Percentiles rank a stretch among this genome's conserved stretches.
phyloP scores from a whole-genome alignment of 768 basidiomycete species.

The Pseudohyphozyma bogoriensis region DNA sequence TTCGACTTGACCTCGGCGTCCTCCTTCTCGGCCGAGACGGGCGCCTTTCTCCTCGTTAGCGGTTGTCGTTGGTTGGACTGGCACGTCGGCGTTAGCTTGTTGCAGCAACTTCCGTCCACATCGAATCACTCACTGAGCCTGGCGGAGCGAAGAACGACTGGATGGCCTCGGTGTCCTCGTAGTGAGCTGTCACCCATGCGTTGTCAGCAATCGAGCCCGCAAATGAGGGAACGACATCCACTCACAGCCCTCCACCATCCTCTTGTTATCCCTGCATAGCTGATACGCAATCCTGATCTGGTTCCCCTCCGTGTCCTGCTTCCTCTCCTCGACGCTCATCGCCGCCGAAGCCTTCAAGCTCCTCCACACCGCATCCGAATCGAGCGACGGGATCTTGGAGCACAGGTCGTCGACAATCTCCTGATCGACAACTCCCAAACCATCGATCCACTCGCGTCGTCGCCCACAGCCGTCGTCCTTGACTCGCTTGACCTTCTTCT shows the following conservation, averaged over 20 bases:
- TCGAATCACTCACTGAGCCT: conserved; percentile 10
- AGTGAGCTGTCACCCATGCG: conserved; percentile 22
- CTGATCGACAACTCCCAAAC: conserved; percentile 82
- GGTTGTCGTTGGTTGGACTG: conserved; percentile 24
- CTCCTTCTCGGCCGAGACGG: conserved; percentile 7
- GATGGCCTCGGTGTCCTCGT: conserved; percentile 26
- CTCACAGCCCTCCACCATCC: conserved; percentile 75
- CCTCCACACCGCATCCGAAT: conserved; percentile 78
- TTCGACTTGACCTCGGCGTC: conserved; percentile 60
- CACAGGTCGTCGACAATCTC: conserved; percentile 78
- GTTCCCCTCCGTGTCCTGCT: conserved; percentile 57
- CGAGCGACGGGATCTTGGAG: conserved; percentile 58
- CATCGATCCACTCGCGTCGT: conserved; percentile 41
- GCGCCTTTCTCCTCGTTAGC: conserved; percentile 9
- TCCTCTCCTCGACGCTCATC: neutral
- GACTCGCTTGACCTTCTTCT: too few relatives aligned
- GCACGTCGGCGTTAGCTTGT: too few relatives aligned
- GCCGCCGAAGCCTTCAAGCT: conserved; percentile 52
- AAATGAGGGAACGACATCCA: conserved; percentile 28
- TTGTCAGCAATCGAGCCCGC: neutral
- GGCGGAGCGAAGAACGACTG: conserved; percentile 21
- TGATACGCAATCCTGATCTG: conserved; percentile 94
- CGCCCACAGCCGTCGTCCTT: conserved; percentile 9
- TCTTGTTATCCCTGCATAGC: conserved; percentile 76
- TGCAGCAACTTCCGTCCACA: neutral